Conservation (phyloP, 1,284 basidiomycete species). For the Coriolopsis trogii region DNA sequence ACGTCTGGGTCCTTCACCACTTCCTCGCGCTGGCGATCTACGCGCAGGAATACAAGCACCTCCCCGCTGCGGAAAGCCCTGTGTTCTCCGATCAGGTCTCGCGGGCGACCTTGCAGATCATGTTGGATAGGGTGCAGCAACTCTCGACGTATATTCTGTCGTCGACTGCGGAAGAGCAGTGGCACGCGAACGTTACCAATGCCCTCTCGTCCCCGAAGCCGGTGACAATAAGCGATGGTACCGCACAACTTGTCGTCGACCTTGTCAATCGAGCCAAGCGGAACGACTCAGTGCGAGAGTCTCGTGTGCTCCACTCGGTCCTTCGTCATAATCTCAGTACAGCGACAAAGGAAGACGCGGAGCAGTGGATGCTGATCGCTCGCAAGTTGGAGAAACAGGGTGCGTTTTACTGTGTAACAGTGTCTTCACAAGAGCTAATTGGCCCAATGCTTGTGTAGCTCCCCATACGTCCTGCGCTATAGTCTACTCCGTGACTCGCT, state of each 20-base stretch:
- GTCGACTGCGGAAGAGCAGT: slow-evolving; percentile 48
- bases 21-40: slow-evolving; percentile 61
- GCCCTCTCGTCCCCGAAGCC: slow-evolving; percentile 34
- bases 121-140: slow-evolving; percentile 59
- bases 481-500: slow-evolving; percentile 60
- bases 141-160: slow-evolving; percentile 72
- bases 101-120: slow-evolving; percentile 41
- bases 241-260: slow-evolving; percentile 47
- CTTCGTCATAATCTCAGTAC: slow-evolving; percentile 65
- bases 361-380: slow-evolving; percentile 75
- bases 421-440: slow-evolving; percentile 29
- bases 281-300: slow-evolving; percentile 53
- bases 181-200: slow-evolving; percentile 51
- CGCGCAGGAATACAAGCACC: slow-evolving; percentile 55
- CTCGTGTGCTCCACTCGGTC: slow-evolving; percentile 61
- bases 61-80: slow-evolving; percentile 50
- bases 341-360: slow-evolving; percentile 65
- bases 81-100: slow-evolving; percentile 50
- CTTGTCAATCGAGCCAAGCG: slow-evolving; percentile 40
- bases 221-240: slow-evolving; percentile 30
- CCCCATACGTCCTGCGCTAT: slow-evolving; percentile 71
- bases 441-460: slow-evolving; percentile 43
- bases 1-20: slow-evolving; percentile 68
- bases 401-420: slow-evolving; percentile 41
- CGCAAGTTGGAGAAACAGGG: slow-evolving; percentile 64